Conservation (phyloP, 495 filamentous ascomycete species). For the Neurospora tetraspora region DNA sequence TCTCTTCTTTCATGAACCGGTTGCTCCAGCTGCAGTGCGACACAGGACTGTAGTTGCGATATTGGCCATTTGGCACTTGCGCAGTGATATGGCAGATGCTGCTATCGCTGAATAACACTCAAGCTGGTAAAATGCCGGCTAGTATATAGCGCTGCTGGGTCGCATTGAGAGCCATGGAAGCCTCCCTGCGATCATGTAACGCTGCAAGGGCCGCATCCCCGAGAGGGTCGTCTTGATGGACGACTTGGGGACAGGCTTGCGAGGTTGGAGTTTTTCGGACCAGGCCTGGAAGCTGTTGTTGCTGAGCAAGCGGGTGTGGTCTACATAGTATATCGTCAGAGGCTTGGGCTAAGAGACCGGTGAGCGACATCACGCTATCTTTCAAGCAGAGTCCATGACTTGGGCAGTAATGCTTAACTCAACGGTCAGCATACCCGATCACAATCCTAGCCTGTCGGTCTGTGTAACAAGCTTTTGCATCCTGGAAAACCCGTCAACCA, state of each 20-base stretch:
- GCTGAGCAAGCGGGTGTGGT: neutral
- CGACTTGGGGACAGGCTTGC: conserved; percentile 6
- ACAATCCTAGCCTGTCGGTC: neutral
- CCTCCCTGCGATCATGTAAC: conserved; percentile 24
- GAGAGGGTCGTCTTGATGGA: neutral
- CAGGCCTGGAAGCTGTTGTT: neutral
- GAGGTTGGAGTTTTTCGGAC: neutral
- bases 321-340: neutral
- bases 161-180: conserved; percentile 10
- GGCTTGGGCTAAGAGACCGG: neutral
- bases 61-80: conserved; percentile 19
- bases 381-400: neutral
- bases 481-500: neutral
- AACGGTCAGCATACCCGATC: neutral
- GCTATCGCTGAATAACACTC: conserved; percentile 18
- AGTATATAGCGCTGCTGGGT: conserved; percentile 8
- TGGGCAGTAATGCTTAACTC: neutral
- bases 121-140: conserved; percentile 31
- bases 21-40: conserved; percentile 17
- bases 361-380: neutral
- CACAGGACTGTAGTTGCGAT: conserved; percentile 13
- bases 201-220: conserved; percentile 10
- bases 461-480: neutral
- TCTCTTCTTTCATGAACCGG: conserved; percentile 15
- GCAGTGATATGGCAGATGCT: conserved; percentile 8